Percentiles rank a stretch among this genome's conserved stretches.
phyloP scores from a whole-genome alignment of 306 rosid species.

The Cucurbita argyrosperma region DNA sequence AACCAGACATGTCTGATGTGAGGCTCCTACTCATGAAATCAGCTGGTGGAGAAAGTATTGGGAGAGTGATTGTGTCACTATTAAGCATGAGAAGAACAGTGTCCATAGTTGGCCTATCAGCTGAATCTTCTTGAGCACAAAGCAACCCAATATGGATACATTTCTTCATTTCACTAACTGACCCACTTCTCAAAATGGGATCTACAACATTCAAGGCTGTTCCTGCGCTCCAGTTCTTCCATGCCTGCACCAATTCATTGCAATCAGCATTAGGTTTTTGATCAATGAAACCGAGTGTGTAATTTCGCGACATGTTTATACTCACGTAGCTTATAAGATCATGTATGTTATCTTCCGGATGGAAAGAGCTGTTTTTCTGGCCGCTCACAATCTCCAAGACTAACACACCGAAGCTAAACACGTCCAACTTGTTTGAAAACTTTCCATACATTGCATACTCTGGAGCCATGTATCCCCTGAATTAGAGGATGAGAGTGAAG shows the following conservation, averaged over 20 bases:
- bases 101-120: slow-evolving; percentile 35
- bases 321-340: slow-evolving; percentile 9
- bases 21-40: slow-evolving; percentile 1
- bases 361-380: neutral
- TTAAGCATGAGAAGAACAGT: slow-evolving; percentile 28
- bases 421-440: slow-evolving; percentile 12
- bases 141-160: slow-evolving; percentile 38
- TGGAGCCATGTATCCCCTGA: slow-evolving; percentile 21
- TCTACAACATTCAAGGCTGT: slow-evolving; percentile 17
- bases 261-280: neutral
- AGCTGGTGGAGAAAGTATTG: slow-evolving; percentile 21
- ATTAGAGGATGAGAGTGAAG: neutral
- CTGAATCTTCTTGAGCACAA: slow-evolving; percentile 37
- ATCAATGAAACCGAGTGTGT: neutral
- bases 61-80: slow-evolving; percentile 18
- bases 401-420: slow-evolving; percentile 22
- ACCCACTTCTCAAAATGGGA: slow-evolving; percentile 8
- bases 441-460: slow-evolving; percentile 11
- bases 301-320: neutral
- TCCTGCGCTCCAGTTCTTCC: slow-evolving; percentile 27
- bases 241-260: slow-evolving; percentile 16
- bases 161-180: slow-evolving; percentile 20
- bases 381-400: slow-evolving; percentile 11
- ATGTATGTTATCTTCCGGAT: neutral
- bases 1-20: neutral